A percentile compares a stretch with the other conserved stretches of the same genome.
These are phyloP conservation scores for Picea sitchensis DNA, from an alignment of 75 land plant genomes.

Conservation along the genomic window DNA sequence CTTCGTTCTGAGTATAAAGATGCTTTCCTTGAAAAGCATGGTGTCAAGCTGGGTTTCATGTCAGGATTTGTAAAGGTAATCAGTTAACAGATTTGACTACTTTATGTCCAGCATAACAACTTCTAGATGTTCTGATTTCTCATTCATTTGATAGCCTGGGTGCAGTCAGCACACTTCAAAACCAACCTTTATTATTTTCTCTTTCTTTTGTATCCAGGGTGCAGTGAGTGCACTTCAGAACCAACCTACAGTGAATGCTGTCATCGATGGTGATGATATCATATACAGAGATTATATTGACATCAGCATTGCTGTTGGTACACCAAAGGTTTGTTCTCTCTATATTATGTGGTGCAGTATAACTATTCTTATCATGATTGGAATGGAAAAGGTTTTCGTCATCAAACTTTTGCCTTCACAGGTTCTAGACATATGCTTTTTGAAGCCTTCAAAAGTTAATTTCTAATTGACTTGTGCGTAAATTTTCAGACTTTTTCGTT, in stretches of 20 bases:
- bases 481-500: neutral
- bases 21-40: constrained; percentile 89
- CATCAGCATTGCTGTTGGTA: constrained; percentile 98
- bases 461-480: neutral
- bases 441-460: neutral
- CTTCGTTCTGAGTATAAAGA: constrained; percentile 95
- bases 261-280: constrained; percentile 99
- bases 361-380: too few species aligned
- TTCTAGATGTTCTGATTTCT: neutral
- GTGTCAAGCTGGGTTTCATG: constrained; percentile 95
- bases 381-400: too few species aligned
- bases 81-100: neutral
- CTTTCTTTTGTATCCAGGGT: constrained; percentile 49
- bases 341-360: neutral
- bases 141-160: neutral
- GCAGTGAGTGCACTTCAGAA: constrained; percentile 84
- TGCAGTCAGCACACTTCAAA: too few species aligned
- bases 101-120: neutral
- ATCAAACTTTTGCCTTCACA: neutral
- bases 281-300: constrained; percentile 95
- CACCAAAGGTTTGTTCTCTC: constrained; percentile 70
- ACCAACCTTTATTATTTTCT: too few species aligned
- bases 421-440: neutral
- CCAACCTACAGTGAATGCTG: constrained; percentile 89
- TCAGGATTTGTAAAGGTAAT: constrained; percentile 97